A percentile compares a stretch with the other conserved stretches of the same genome.
phyloP scores from a whole-genome alignment of 2,329 filamentous ascomycete genomes.

The Cladophialophora immunda region DNA sequence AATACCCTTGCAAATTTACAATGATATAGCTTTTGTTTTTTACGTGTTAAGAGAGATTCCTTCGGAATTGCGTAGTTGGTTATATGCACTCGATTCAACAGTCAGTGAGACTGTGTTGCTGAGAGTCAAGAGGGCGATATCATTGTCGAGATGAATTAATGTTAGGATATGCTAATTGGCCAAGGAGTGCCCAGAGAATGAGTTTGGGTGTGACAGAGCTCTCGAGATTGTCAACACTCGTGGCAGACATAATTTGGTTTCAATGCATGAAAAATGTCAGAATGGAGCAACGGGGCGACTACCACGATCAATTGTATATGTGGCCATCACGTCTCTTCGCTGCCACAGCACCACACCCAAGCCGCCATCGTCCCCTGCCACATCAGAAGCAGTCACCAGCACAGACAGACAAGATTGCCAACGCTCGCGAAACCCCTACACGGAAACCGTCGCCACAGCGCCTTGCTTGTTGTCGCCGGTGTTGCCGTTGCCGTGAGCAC shows the following conservation, averaged over 20 bases:
- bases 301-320: not conserved
- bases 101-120: too few species aligned
- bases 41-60: not conserved
- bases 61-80: too few species aligned
- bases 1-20: too few species aligned
- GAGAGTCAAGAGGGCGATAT: too few species aligned
- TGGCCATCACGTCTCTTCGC: not conserved
- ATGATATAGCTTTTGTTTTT: not conserved
- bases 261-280: not conserved
- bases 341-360: not conserved
- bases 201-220: not conserved
- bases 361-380: not conserved
- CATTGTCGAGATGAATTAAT: too few species aligned
- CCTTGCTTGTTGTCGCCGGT: constrained; percentile 6
- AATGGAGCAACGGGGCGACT: not conserved
- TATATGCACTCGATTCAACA: too few species aligned
- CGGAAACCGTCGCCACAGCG: constrained; percentile 25
- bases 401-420: not conserved
- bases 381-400: not conserved
- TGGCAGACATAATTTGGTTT: not conserved
- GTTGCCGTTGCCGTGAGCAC: not conserved
- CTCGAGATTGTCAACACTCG: not conserved
- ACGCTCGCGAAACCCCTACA: not conserved
- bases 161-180: too few species aligned
- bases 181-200: too few species aligned